Percentiles rank a stretch among this genome's conserved stretches.
Conservation (phyloP, 129 eudicot genomes). For the Saussurea involucrata region DNA sequence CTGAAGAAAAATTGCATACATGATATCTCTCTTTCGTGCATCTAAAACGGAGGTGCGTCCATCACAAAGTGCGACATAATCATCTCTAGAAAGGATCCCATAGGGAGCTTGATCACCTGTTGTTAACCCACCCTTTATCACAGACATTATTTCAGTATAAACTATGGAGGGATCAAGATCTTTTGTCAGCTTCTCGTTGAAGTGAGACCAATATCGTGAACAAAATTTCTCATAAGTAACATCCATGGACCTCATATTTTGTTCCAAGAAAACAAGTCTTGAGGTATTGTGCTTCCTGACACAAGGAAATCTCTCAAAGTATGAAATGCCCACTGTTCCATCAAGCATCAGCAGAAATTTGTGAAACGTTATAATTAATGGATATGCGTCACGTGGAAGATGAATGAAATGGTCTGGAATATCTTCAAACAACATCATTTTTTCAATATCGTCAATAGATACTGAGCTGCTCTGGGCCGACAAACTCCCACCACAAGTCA, state of each 20-base stretch:
- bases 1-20: conserved; percentile 45
- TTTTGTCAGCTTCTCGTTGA: conserved; percentile 44
- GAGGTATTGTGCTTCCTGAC: conserved; percentile 12
- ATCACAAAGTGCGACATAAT: conserved; percentile 50
- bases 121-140: conserved; percentile 62
- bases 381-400: conserved; percentile 43
- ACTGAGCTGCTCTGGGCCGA: conserved; percentile 13
- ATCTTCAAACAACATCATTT: conserved; percentile 34
- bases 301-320: conserved; percentile 47
- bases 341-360: conserved; percentile 84
- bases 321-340: conserved; percentile 65
- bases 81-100: conserved; percentile 29
- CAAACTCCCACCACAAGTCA: conserved; percentile 31
- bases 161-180: conserved; percentile 58
- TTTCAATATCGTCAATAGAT: conserved; percentile 45
- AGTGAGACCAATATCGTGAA: conserved; percentile 65
- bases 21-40: conserved; percentile 32
- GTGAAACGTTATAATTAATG: conserved; percentile 68
- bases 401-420: conserved; percentile 54
- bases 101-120: conserved; percentile 22
- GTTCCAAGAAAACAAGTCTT: conserved; percentile 39
- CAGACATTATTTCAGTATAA: conserved; percentile 75
- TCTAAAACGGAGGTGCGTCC: conserved; percentile 44
- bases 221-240: conserved; percentile 58
- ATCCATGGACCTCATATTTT: conserved; percentile 45